Base-by-base conservation (phyloP, 371 early-diverging fungal species). In the Apophysomyces trapeziformis region DNA sequence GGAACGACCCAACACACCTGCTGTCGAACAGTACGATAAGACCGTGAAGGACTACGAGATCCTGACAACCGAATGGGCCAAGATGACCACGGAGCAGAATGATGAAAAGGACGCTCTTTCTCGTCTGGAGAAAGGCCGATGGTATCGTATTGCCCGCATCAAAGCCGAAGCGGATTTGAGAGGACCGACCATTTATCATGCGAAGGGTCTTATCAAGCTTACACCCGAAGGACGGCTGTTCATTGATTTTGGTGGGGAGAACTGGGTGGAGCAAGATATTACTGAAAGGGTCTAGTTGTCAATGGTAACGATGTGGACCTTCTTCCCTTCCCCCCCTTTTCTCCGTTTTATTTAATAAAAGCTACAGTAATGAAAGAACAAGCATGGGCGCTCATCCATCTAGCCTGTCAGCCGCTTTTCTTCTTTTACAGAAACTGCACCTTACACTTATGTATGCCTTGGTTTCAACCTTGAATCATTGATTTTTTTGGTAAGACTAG, bases 91-190 rank as follows among this genome's bases (percentile, higher is more conserved):
- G 26, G 65, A 68, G 35, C 76, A 76, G 74, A 58, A 68, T 8
- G 60, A 69, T 14, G 59, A 60, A 1, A 45, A 69, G 2, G 60
- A 47, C 11, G 57, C 65, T 21, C 59, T 41, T 16, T 63, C 60
- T 13, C 76, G 78, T 59, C 57, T 72, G 26, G 70, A 58, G 14
- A 18, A 68, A 18, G 81, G 65, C 9, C 72, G 69, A 9, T 43
- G 60, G 13, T 73, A 72, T 44, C 74, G 81, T 45, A 32, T 68
- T 21, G 64, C 67, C 11, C 69, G 81, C 44, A 59, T 78, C 38
- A 80, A 76, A 63, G 75, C 78, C 18, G 81, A 80, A 36, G 70
- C 58, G 6, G 64, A 68, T 14, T 38, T 76, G 11, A 65, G 82
- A 38, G 78, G 75, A 58, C 71, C 72, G 50, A 78, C 73, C n/a